Evolutionary conservation across 1,139 yeast species (phyloP), one percentile per base, ranked within the genome.

Genomic region (Pichia sp.): DNA sequence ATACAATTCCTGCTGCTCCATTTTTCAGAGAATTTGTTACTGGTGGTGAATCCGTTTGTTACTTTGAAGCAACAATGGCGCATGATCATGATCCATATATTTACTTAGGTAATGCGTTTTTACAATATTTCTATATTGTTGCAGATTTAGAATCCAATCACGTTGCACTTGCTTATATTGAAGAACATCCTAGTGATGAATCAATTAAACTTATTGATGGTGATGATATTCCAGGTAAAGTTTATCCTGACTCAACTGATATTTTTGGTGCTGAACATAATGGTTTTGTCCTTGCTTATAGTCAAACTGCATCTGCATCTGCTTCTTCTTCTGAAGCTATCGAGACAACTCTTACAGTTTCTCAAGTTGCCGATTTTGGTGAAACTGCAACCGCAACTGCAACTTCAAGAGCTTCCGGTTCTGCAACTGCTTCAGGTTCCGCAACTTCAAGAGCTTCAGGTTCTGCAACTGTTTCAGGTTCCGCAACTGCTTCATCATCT

Each of bases 1-100:
- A 80, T 53, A 58, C 64, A 5, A 77, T 77, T 3, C 80, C 84
- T 13, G 86, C 5, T 65, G 77, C 50, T 70, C 81, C 22, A 73
- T 73, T 57, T 64, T 80, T 7, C 81, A 84, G 33, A 50, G 61
- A 8, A 61, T 52, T 72, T 38, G 45, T 63, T 29, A 49, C 47
- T 8, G 34, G 36, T 22, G 25, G 38, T 9, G 41, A 39, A 16
- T 22, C 42, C 7, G 39, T 48, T 8, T 51, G 53, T 48, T 38
- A 29, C 45, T 38, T 41, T 42, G 34, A 39, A 38, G 36, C 29
- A 48, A 25, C 25, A n/a, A 25, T 41, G n/a, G 46, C 27, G 19
- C 52, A 49, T 42, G 57, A 51, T 45, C 51, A 47, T 19, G 45
- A 42, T 39, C 29, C 30, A 36, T 45, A 18, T 19, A 43, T 62